These are phyloP conservation scores for Yamadazyma tumulicola DNA, from an alignment of 805 yeast species.

Conservation along the genomic window DNA sequence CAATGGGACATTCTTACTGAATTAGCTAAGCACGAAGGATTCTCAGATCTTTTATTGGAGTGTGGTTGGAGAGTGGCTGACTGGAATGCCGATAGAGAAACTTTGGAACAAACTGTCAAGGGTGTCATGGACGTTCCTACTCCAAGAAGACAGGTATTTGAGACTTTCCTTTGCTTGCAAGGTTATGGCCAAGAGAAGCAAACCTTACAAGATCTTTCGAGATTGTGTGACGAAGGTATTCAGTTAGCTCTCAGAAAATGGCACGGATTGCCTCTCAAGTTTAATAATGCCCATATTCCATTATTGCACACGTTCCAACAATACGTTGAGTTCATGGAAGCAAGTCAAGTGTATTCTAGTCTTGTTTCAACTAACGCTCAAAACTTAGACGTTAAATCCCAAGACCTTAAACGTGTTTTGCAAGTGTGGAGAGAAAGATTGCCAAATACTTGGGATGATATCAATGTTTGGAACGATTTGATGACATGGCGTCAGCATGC, in stretches of 20 bases:
- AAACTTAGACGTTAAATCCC: constrained; percentile 87
- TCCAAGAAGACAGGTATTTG: constrained; percentile 92
- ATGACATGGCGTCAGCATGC: constrained; percentile 99
- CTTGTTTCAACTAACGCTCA: constrained; percentile 87
- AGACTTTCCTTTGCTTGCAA: constrained; percentile 88
- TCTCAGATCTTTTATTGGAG: constrained; percentile 89
- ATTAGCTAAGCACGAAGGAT: constrained; percentile 95
- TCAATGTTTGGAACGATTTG: constrained; percentile 94
- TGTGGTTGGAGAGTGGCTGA: constrained; percentile 99
- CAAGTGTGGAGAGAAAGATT: constrained; percentile 98
- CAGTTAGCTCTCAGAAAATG: constrained; percentile 89
- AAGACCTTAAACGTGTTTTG: constrained; percentile 87
- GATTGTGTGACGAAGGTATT: constrained; percentile 92
- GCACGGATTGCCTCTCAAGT: constrained; percentile 80
- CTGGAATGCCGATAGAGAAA: constrained; percentile 94
- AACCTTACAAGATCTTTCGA: constrained; percentile 77
- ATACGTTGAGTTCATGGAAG: constrained; percentile 96
- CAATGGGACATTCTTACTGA: constrained; percentile 98
- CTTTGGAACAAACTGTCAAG: constrained; percentile 89
- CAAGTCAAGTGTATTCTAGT: constrained; percentile 87
- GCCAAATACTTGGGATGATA: constrained; percentile 97
- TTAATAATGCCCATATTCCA: constrained; percentile 83
- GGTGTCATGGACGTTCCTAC: constrained; percentile 99
- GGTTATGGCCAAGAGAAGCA: constrained; percentile 91
- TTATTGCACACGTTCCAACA: constrained; percentile 94